These are phyloP conservation scores for Chalciporus piperatoides DNA, from an alignment of 1,284 basidiomycete genomes.

Conservation along the genomic window DNA sequence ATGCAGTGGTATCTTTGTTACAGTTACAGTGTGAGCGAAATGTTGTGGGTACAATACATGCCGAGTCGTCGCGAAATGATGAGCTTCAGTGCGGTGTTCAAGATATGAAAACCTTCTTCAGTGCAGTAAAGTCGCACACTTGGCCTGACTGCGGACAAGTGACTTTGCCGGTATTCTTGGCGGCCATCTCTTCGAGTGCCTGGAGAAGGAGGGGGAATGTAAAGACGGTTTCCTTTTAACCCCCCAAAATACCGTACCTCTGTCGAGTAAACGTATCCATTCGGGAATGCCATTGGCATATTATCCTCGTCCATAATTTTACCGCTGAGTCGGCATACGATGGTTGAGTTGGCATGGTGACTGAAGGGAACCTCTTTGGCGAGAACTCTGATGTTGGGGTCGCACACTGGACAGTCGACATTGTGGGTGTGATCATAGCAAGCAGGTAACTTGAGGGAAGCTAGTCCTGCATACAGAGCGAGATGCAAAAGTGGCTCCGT, in stretches of 20 bases:
- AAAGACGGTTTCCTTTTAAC: constrained; percentile 4
- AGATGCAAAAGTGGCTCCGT: constrained; percentile 84
- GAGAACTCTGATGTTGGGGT: constrained; percentile 70
- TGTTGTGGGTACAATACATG: not conserved
- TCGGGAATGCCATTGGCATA: constrained; percentile 87
- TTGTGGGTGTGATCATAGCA: constrained; percentile 70
- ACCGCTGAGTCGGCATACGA: constrained; percentile 88
- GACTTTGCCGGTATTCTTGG: constrained; percentile 69
- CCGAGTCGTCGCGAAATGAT: not conserved
- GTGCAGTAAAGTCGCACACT: constrained; percentile 57
- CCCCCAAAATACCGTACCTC: constrained; percentile 53
- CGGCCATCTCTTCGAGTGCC: constrained; percentile 83
- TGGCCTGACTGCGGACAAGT: constrained; percentile 77
- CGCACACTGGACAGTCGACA: constrained; percentile 91
- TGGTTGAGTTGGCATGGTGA: constrained; percentile 93
- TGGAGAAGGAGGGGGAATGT: constrained; percentile 32
- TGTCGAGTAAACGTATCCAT: constrained; percentile 89
- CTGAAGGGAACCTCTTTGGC: constrained; percentile 87
- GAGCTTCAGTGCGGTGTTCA: constrained; percentile 24
- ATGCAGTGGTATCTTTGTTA: not conserved
- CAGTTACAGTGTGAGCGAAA: not conserved
- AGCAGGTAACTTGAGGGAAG: constrained; percentile 80
- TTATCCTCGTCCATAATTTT: constrained; percentile 95
- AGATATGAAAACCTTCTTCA: constrained; percentile 89
- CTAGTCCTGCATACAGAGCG: constrained; percentile 84